A percentile compares a stretch with the other conserved stretches of the same genome.
Conservation (phyloP, 805 yeast species). For the Debaryomyces prosopidis region DNA sequence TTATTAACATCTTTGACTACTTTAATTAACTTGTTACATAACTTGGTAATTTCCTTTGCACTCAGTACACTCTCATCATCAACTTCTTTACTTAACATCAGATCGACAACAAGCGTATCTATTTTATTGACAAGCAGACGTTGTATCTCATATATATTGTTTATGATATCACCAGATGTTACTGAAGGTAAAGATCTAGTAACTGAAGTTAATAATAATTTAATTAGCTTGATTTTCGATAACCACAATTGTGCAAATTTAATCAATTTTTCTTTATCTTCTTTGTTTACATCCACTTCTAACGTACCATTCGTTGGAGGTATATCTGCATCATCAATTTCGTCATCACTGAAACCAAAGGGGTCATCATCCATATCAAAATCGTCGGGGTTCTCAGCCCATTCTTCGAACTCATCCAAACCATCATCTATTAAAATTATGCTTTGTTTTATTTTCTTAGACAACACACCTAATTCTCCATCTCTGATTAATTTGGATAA, state of each 20-base stretch:
- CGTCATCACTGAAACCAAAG: slow-evolving; percentile 46
- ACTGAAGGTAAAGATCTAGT: slow-evolving; percentile 55
- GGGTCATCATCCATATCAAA: slow-evolving; percentile 49
- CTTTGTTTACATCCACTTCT: slow-evolving; percentile 21
- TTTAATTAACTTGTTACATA: slow-evolving; percentile 30
- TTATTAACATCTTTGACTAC: slow-evolving; percentile 49
- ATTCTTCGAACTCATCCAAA: slow-evolving; percentile 64
- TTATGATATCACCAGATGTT: slow-evolving; percentile 45
- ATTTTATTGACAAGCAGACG: slow-evolving; percentile 42
- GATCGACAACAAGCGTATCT: slow-evolving; percentile 60
- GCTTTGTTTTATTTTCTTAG: slow-evolving; percentile 44
- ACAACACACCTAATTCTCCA: slow-evolving; percentile 58
- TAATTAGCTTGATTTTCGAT: slow-evolving; percentile 54
- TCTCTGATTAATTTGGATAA: slow-evolving; percentile 40
- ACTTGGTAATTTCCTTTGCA: slow-evolving; percentile 23
- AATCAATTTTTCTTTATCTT: slow-evolving; percentile 31
- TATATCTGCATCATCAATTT: slow-evolving; percentile 23
- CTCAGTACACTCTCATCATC: slow-evolving; percentile 32
- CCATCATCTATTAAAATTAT: slow-evolving; percentile 58
- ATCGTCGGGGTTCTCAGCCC: slow-evolving; percentile 62
- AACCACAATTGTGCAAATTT: slow-evolving; percentile 50
- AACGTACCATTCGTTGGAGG: slow-evolving; percentile 20
- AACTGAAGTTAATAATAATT: slow-evolving; percentile 57
- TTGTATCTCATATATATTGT: slow-evolving; percentile 47
- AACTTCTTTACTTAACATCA: slow-evolving; percentile 49